Evolutionary conservation across 305 asterid genomes (phyloP), one percentile per base, ranked within the genome.

Genomic region (Solanum hybrid): DNA sequence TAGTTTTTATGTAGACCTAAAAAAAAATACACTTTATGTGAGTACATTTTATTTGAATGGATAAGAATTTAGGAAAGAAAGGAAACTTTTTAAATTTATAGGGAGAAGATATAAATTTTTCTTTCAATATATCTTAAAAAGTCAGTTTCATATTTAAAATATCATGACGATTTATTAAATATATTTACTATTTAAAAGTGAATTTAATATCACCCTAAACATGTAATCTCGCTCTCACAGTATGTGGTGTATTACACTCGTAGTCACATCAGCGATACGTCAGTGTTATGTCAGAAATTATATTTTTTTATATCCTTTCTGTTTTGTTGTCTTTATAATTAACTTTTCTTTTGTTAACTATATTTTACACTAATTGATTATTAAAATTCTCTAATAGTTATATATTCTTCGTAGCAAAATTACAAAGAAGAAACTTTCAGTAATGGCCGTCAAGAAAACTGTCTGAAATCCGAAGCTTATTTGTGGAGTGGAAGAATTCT

Each of bases 221-320:
- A 56, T 56, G 1, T 56, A 56, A 56, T 3, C 0, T 56, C 24
- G 4, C 4, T 56, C 2, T 56, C 24, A 17, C n/a, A 56, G 2
- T 17, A 17, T 17, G 10, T 56, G 10, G 24, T 56, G 10, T 56
- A 56, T 56, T 17, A 19, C 10, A 56, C 10, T 17, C 2, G 69
- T 7, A 6, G 10, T 0, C 10, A 17, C 1, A 6, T 56, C 24
- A 56, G 0, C 0, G 10, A 17, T 56, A 56, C 10, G 2, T 17
- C n/a, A 17, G 1, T 56, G 10, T 0, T 56, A 17, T 56, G 24
- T 56, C 10, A 1, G 0, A 17, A 56, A 17, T 17, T 2, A 56
- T 56, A 17, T 2, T 6, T 56, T 56, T 56, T 17, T 56, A 17
- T 56, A 56, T 56, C 60, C 7, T 45, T 45, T 45, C 13, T 45